phyloP scores from a whole-genome alignment of 2,329 filamentous ascomycete species.

The Aspergillus candidus region DNA sequence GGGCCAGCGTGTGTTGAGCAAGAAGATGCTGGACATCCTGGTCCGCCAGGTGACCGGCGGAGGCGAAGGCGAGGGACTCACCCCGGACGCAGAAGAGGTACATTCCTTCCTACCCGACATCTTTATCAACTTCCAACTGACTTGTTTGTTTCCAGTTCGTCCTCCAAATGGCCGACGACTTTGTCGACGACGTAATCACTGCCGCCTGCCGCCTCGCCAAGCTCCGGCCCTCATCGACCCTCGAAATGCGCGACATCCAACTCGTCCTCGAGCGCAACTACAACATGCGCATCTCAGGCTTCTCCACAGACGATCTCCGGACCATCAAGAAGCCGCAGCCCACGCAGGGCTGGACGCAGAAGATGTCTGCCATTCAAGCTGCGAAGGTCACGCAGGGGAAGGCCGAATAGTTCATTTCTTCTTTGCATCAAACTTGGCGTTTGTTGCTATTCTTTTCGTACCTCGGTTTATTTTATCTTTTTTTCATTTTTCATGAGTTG shows the following conservation, averaged over 20 bases:
- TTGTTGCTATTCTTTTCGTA: constrained; percentile 3
- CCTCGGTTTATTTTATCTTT: neutral
- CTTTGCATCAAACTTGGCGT: neutral
- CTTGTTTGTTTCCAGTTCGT: constrained; percentile 56
- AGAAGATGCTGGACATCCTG: constrained; percentile 94
- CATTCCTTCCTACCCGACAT: constrained; percentile 1
- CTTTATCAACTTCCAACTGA: neutral
- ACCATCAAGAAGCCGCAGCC: constrained; percentile 93
- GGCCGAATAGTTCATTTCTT: constrained; percentile 26
- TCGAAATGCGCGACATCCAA: constrained; percentile 84
- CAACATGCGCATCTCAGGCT: constrained; percentile 89
- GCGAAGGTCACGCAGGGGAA: constrained; percentile 62
- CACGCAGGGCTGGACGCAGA: constrained; percentile 81
- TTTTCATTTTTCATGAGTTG: no score
- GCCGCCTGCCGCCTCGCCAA: constrained; percentile 87
- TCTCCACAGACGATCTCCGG: constrained; percentile 86
- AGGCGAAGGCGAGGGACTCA: constrained; percentile 68
- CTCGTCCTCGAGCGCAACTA: constrained; percentile 77
- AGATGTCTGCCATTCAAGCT: constrained; percentile 94
- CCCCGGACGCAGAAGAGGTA: constrained; percentile 94
- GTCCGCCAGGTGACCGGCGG: constrained; percentile 88
- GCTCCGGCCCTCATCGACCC: constrained; percentile 78
- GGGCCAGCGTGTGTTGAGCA: constrained; percentile 87
- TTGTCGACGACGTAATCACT: constrained; percentile 85
- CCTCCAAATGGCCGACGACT: constrained; percentile 83